Percentiles rank a stretch among this genome's conserved stretches.
Conservation (phyloP, 176 grass and related monocot genomes). For the Carex parvula region DNA sequence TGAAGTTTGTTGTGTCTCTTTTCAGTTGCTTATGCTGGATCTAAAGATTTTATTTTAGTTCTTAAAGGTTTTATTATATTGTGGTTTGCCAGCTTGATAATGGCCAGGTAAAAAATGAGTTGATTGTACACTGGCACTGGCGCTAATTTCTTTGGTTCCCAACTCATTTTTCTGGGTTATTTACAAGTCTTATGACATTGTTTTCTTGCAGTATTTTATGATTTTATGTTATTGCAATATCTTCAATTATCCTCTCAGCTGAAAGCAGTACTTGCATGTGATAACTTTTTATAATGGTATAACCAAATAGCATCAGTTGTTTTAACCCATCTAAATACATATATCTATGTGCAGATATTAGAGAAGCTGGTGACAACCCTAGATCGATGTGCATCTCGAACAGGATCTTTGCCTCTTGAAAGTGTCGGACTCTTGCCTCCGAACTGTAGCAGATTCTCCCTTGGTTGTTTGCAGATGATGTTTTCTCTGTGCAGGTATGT, state of each 20-base stretch:
- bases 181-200: not conserved
- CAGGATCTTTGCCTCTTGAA: slow-evolving; percentile 84
- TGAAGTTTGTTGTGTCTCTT: not conserved
- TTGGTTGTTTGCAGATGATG: slow-evolving; percentile 89
- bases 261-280: not conserved
- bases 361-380: slow-evolving; percentile 86
- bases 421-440: slow-evolving; percentile 86
- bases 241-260: slow-evolving; percentile 1
- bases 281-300: not conserved
- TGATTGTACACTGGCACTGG: not conserved
- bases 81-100: not conserved
- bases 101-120: not conserved
- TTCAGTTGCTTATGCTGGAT: not conserved
- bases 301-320: not conserved
- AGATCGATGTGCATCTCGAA: slow-evolving; percentile 94
- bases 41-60: not conserved
- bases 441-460: slow-evolving; percentile 89
- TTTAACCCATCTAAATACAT: not conserved
- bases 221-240: not conserved
- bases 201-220: not conserved
- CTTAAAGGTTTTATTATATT: not conserved
- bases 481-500: slow-evolving; percentile 93
- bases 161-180: not conserved
- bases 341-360: slow-evolving; percentile 62
- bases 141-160: not conserved